Percentiles rank a stretch among this genome's conserved stretches.
Evolutionary conservation across 352 stramenopile species (phyloP).

Genomic region (Globisporangium abappressorium): DNA sequence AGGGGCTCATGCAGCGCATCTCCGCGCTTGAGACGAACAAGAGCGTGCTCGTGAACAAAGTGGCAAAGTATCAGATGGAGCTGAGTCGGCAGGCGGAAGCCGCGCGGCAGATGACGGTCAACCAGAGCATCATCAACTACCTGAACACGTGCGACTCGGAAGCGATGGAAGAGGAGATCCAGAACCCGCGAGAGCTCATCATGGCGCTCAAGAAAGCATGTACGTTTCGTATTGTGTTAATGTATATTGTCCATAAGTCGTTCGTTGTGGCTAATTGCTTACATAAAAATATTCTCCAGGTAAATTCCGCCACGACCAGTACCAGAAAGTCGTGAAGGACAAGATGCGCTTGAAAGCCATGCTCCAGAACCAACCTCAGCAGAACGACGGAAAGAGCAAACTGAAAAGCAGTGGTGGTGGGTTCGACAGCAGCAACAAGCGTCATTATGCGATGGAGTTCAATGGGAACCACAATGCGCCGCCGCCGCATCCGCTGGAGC

Average conservation of each 20-base stretch:
- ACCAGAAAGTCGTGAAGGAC: constrained; percentile 79
- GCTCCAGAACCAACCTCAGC: constrained; percentile 36
- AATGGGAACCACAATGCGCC: constrained; percentile 4
- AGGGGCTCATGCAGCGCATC: constrained; percentile 53
- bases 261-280: not conserved
- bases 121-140: constrained; percentile 74
- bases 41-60: constrained; percentile 58
- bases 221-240: constrained; percentile 18
- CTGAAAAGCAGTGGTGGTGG: constrained; percentile 11
- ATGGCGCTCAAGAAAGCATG: constrained; percentile 80
- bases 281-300: not conserved
- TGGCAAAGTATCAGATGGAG: constrained; percentile 77
- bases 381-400: constrained; percentile 30
- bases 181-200: constrained; percentile 74
- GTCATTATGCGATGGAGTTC: constrained; percentile 23
- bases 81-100: constrained; percentile 59
- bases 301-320: constrained; percentile 79
- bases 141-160: constrained; percentile 69
- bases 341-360: constrained; percentile 71
- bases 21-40: constrained; percentile 43
- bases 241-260: not conserved
- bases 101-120: constrained; percentile 43
- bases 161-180: constrained; percentile 68
- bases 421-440: constrained; percentile 27
- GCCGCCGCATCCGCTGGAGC: constrained; percentile 29